phyloP scores from a whole-genome alignment of 2,329 filamentous ascomycete genomes.

The Arthrocladium fulminans region DNA sequence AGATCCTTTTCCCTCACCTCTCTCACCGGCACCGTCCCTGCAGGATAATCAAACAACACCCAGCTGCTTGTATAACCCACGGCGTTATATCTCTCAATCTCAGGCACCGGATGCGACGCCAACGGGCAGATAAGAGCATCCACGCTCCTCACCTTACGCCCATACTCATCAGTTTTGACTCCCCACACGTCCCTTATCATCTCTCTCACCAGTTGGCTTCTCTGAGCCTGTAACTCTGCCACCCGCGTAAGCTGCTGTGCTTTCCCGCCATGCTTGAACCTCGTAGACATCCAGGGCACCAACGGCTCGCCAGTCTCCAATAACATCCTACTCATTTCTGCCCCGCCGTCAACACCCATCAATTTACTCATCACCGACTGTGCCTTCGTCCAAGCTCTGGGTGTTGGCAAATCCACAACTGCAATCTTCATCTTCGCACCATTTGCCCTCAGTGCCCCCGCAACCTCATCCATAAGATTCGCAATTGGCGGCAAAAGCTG shows the following conservation, averaged over 20 bases:
- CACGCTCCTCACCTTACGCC: constrained; percentile 34
- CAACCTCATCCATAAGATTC: constrained; percentile 34
- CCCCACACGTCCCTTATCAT: constrained; percentile 49
- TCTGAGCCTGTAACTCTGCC: constrained; percentile 45
- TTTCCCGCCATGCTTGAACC: constrained; percentile 40
- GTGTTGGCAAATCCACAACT: constrained; percentile 50
- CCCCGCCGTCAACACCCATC: constrained; percentile 50
- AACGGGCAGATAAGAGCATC: constrained; percentile 57
- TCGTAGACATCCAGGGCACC: constrained; percentile 50
- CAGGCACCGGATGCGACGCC: constrained; percentile 55
- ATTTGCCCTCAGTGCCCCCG: constrained; percentile 24
- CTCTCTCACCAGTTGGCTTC: constrained; percentile 44
- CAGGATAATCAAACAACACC: constrained; percentile 55
- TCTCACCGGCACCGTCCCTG: constrained; percentile 49
- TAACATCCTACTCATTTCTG: constrained; percentile 48
- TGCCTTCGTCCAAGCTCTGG: constrained; percentile 44
- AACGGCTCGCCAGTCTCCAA: constrained; percentile 49
- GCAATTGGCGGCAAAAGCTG: constrained; percentile 33
- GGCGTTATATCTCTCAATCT: constrained; percentile 54
- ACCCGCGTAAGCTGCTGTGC: constrained; percentile 41
- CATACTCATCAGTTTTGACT: constrained; percentile 24
- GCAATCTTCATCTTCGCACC: constrained; percentile 37
- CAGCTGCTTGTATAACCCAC: constrained; percentile 55
- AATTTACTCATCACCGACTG: constrained; percentile 50
- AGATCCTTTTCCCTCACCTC: constrained; percentile 43